Evolutionary conservation across 495 filamentous ascomycete genomes (phyloP).

Genomic region (Hypomontagnella monticulosa): DNA sequence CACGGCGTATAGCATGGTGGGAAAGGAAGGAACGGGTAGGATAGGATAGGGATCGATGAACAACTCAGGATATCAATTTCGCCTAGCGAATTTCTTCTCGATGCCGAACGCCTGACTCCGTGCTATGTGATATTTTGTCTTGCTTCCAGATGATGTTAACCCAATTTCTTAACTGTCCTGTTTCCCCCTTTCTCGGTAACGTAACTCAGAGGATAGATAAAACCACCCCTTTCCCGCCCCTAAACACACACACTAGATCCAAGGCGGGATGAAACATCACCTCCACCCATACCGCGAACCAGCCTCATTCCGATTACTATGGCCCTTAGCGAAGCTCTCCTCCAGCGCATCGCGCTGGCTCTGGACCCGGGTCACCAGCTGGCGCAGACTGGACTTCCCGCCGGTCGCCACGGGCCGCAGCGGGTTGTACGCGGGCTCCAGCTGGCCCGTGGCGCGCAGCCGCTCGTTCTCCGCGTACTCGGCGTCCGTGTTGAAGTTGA

Average conservation of each 20-base stretch:
- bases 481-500: slow-evolving; percentile 84
- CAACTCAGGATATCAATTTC: too few relatives aligned
- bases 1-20: background rate
- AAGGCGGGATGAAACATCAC: slow-evolving; percentile 27
- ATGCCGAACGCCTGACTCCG: too few relatives aligned
- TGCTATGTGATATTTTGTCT: too few relatives aligned
- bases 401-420: slow-evolving; percentile 85
- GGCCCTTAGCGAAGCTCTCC: slow-evolving; percentile 83
- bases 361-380: slow-evolving; percentile 82
- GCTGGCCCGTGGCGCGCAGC: slow-evolving; percentile 68
- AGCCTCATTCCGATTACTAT: slow-evolving; percentile 78
- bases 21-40: background rate
- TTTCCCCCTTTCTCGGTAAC: too few relatives aligned
- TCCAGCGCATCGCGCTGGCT: slow-evolving; percentile 85
- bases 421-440: slow-evolving; percentile 75
- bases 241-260: too few relatives aligned
- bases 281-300: slow-evolving; percentile 87
- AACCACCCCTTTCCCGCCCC: too few relatives aligned
- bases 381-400: slow-evolving; percentile 81
- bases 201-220: too few relatives aligned
- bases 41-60: too few relatives aligned
- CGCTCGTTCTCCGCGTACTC: slow-evolving; percentile 87
- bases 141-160: too few relatives aligned
- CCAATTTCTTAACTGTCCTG: too few relatives aligned
- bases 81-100: too few relatives aligned